Evolutionary conservation across 257 asterid species (phyloP).

Genomic region (Knoxia roxburghii): DNA sequence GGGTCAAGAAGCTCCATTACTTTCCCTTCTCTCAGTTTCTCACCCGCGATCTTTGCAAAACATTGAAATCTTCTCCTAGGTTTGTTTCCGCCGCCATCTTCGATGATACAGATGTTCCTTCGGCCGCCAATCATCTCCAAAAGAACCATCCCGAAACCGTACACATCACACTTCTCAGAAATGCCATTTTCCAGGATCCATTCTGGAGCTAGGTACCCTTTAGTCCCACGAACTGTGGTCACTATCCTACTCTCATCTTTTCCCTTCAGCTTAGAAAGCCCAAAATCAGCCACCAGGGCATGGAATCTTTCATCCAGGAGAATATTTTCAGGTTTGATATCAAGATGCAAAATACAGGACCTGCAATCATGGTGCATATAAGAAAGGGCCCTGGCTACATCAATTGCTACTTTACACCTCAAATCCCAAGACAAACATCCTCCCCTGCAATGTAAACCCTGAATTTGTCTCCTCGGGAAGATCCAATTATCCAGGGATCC

Average conservation of each 20-base stretch:
- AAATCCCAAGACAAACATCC: slow-evolving; percentile 66
- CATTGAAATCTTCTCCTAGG: slow-evolving; percentile 43
- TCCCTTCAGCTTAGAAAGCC: slow-evolving; percentile 62
- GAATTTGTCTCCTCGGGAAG: slow-evolving; percentile 24
- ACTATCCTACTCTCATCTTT: slow-evolving; percentile 65
- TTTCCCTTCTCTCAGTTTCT: slow-evolving; percentile 52
- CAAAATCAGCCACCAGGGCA: slow-evolving; percentile 64
- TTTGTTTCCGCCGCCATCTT: slow-evolving; percentile 13
- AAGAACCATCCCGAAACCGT: slow-evolving; percentile 66
- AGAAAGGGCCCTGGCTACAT: slow-evolving; percentile 63
- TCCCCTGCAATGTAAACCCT: slow-evolving; percentile 1
- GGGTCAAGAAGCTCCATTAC: slow-evolving; percentile 59
- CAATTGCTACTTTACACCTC: slow-evolving; percentile 51
- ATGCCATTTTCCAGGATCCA: slow-evolving; percentile 72
- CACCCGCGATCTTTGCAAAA: slow-evolving; percentile 51
- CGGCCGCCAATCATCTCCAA: slow-evolving; percentile 72
- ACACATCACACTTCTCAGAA: slow-evolving; percentile 70
- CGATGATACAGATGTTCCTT: slow-evolving; percentile 32
- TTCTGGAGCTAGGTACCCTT: slow-evolving; percentile 80
- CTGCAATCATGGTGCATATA: slow-evolving; percentile 76
- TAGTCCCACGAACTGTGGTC: slow-evolving; percentile 63
- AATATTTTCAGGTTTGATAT: slow-evolving; percentile 74
- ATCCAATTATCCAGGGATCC: slow-evolving; percentile 72
- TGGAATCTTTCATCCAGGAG: slow-evolving; percentile 43
- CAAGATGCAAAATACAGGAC: slow-evolving; percentile 67